A percentile compares a stretch with the other conserved stretches of the same genome.
Evolutionary conservation across 371 early-diverging fungal genomes (phyloP).

Genomic region (Mortierella sp.): DNA sequence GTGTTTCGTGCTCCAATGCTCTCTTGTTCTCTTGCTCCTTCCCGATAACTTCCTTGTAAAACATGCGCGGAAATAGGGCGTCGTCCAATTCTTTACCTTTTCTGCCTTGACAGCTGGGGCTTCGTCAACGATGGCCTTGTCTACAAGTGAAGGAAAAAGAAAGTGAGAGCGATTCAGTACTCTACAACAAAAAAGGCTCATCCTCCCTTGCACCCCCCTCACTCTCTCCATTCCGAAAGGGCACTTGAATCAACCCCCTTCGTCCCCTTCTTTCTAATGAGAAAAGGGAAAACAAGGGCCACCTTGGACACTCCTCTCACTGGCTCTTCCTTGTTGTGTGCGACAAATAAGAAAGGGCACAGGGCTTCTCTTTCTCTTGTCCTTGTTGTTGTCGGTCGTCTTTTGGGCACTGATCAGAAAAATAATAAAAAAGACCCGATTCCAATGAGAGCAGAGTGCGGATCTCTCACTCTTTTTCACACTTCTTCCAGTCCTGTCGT

Average conservation of each 20-base stretch:
- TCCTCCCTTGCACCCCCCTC: background rate
- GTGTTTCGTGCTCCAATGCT: constrained; percentile 9
- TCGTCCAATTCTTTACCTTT: background rate
- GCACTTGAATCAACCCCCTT: background rate
- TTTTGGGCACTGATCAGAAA: background rate
- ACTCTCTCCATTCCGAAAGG: background rate
- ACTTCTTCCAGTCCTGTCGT: background rate
- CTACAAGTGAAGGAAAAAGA: background rate
- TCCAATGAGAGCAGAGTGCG: background rate
- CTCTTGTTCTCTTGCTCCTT: background rate
- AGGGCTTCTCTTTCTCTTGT: background rate
- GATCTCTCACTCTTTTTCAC: background rate
- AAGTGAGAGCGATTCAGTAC: background rate
- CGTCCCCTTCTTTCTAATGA: background rate
- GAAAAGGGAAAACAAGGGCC: background rate
- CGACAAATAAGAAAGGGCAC: background rate
- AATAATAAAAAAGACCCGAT: background rate
- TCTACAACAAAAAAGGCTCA: background rate
- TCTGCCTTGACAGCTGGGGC: background rate
- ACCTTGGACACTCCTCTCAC: background rate
- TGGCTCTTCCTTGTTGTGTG: background rate
- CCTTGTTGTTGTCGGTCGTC: background rate
- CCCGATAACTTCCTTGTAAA: constrained; percentile 7
- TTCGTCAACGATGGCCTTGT: background rate
- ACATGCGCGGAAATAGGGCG: background rate